Evolutionary conservation across 2,329 filamentous ascomycete genomes (phyloP).

Genomic region (Dactylellina haptotyla): DNA sequence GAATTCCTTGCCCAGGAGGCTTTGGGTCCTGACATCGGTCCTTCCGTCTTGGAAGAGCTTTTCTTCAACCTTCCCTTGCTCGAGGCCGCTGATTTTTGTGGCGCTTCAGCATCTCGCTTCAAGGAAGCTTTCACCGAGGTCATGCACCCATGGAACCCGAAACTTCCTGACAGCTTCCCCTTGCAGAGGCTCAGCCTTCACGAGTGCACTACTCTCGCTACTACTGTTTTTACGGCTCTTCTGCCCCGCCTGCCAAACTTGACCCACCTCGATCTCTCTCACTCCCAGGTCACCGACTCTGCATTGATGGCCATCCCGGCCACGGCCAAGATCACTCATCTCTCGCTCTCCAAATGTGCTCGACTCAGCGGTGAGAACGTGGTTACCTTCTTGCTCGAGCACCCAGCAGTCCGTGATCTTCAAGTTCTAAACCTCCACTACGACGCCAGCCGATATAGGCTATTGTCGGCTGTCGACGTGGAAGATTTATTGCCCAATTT

Average conservation of each 20-base stretch:
- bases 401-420: conserved; percentile 74
- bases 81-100: conserved; percentile 78
- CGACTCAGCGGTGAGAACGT: conserved; percentile 73
- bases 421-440: conserved; percentile 78
- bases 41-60: conserved; percentile 75
- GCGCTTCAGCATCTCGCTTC: conserved; percentile 75
- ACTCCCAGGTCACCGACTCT: conserved; percentile 77
- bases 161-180: conserved; percentile 68
- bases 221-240: conserved; percentile 73
- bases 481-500: conserved; percentile 73
- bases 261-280: conserved; percentile 82
- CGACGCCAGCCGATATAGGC: conserved; percentile 76
- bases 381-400: conserved; percentile 75
- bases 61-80: conserved; percentile 74
- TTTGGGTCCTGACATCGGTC: conserved; percentile 77
- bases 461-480: conserved; percentile 74
- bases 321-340: conserved; percentile 78
- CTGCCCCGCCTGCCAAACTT: conserved; percentile 75
- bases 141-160: conserved; percentile 63
- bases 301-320: conserved; percentile 76
- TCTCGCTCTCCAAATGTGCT: conserved; percentile 81
- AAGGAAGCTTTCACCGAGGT: conserved; percentile 71
- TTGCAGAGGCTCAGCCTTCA: conserved; percentile 78
- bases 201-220: conserved; percentile 77
- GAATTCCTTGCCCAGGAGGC: conserved; percentile 85